phyloP scores from a whole-genome alignment of 441 rosid species.

The Arabidopsis hybrid region DNA sequence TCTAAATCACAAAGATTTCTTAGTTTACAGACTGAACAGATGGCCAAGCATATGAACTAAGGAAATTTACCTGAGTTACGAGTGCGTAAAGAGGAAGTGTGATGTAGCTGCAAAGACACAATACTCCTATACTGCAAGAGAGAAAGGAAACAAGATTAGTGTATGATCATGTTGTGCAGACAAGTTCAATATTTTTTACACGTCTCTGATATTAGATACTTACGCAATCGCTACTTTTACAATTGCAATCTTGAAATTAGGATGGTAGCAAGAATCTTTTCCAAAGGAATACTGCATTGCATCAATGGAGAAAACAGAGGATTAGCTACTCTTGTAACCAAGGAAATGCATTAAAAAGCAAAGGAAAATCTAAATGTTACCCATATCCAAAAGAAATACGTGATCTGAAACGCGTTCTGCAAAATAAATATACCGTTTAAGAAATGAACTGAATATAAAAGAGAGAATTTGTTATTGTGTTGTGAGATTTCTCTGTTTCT shows the following conservation, averaged over 20 bases:
- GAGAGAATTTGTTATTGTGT: constrained; percentile 14
- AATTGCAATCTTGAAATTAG: constrained; percentile 55
- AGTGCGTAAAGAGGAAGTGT: constrained; percentile 96
- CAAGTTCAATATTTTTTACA: background rate
- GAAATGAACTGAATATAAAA: background rate
- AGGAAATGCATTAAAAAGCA: background rate
- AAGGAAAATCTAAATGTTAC: constrained; percentile 43
- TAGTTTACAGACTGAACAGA: background rate
- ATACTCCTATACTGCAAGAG: constrained; percentile 61
- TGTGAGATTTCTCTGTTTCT: background rate
- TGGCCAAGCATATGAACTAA: background rate
- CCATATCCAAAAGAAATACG: constrained; percentile 93
- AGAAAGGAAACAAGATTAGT: background rate
- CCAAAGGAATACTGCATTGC: constrained; percentile 76
- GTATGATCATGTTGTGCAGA: background rate
- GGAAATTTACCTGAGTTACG: constrained; percentile 81
- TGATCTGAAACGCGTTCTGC: constrained; percentile 95
- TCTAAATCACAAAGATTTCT: constrained; percentile 49
- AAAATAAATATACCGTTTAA: background rate
- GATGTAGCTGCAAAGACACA: constrained; percentile 84
- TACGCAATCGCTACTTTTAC: constrained; percentile 73
- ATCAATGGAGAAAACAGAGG: constrained; percentile 1
- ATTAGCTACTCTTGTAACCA: background rate
- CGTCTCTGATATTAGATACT: constrained; percentile 34
- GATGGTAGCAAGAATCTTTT: constrained; percentile 75